Percentiles rank a stretch among this genome's conserved stretches.
Conservation (phyloP, 176 grass and related monocot species). For the Juncus inflexus region DNA sequence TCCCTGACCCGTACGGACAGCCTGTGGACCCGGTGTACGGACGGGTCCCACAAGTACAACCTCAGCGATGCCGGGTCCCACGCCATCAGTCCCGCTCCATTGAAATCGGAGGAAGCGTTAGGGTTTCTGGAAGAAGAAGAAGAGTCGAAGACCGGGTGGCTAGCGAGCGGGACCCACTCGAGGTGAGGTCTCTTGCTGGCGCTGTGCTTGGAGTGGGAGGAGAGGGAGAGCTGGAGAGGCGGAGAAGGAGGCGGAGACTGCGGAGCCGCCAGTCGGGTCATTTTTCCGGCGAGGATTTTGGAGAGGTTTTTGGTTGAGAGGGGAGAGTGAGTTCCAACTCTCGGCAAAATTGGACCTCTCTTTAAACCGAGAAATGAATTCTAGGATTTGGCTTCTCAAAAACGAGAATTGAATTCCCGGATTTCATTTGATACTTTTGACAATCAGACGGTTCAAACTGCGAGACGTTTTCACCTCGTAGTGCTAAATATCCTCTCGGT, state of each 20-base stretch:
- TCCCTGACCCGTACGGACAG: constrained; percentile 65
- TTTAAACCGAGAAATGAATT: neutral
- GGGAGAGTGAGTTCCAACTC: neutral
- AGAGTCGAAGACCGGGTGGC: constrained; percentile 42
- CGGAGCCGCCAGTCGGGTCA: constrained; percentile 64
- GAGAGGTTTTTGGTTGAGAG: constrained; percentile 3
- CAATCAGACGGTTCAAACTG: neutral
- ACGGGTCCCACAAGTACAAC: constrained; percentile 69
- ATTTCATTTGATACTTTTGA: neutral
- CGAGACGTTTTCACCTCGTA: neutral
- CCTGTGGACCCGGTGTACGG: constrained; percentile 39
- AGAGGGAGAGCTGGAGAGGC: constrained; percentile 42
- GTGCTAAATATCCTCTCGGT: constrained; percentile 11
- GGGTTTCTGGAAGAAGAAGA: constrained; percentile 28
- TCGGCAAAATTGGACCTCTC: neutral
- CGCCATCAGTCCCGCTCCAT: constrained; percentile 28
- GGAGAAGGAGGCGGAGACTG: constrained; percentile 46
- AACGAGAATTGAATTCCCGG: neutral
- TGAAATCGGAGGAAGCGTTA: constrained; percentile 23
- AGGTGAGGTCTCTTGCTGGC: constrained; percentile 26
- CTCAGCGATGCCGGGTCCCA: constrained; percentile 70
- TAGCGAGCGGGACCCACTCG: constrained; percentile 43
- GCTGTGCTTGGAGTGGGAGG: constrained; percentile 32
- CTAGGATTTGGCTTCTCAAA: neutral
- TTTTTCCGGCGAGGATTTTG: constrained; percentile 16